Evolutionary conservation across 192 early-diverging fungal species (phyloP), one percentile per base, ranked within the genome.

Genomic region (Umbelopsis ramanniana): DNA sequence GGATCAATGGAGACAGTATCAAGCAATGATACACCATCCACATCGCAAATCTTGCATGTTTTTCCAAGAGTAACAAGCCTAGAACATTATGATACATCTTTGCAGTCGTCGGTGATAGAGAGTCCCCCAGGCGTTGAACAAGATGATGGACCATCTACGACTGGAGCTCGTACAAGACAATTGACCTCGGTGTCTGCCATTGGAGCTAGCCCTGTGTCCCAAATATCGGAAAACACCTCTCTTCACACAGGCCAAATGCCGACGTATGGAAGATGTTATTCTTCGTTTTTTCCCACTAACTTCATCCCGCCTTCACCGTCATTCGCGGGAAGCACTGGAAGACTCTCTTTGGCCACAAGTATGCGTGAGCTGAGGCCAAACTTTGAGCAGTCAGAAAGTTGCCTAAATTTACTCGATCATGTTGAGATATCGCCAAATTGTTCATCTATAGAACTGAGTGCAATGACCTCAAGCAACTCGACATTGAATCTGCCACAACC

Each of bases 231-330:
- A 43, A 19, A n/a, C 37, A 37, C 6, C 14, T n/a, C 8, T 12
- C 33, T 26, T 37, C 57, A 63, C 15, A 19, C 9, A 0, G 22
- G 23, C 6, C 15, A 35, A n/a, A 19, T 14, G 1, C 26, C 19
- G 8, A 63, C 4, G 0, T 63, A 63, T 63, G 57, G 57, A 14
- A 63, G 57, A 19, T 63, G 57, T 14, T 63, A 63, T 26, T 63
- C 57, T 37, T 63, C 57, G 0, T 63, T 63, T 19, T 63, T 63
- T 6, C 57, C 57, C 17, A 37, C 57, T 19, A 63, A 33, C 2
- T n/a, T 63, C 12, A 4, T 63, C 26, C 24, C 24, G 15, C 26
- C 57, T 4, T 35, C 57, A 17, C 23, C 26, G 10, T 26, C 57
- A 1, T 29, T 63, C 2, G 15, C 12, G 23, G 29, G 12, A 6